A percentile compares a stretch with the other conserved stretches of the same genome.
phyloP scores from a whole-genome alignment of 1,139 yeast species.

The Meyerozyma smithsonii region DNA sequence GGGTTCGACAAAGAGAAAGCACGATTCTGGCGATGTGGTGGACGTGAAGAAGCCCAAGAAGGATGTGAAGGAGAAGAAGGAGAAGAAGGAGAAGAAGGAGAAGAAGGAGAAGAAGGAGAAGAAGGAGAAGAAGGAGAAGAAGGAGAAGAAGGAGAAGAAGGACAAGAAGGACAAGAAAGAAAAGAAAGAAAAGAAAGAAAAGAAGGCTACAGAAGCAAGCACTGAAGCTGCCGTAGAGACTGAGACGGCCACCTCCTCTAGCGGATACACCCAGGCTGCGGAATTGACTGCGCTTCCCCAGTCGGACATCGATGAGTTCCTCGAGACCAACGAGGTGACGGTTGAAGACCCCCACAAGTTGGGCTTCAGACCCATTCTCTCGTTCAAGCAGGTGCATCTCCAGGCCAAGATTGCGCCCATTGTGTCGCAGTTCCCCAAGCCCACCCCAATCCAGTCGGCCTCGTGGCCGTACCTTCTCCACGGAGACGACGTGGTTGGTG shows the following conservation, averaged over 20 bases:
- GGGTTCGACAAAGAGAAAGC: constrained; percentile 46
- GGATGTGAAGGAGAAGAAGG: constrained; percentile 24
- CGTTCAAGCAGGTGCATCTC: constrained; percentile 60
- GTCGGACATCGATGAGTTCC: constrained; percentile 56
- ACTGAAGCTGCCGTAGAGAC: constrained; percentile 2
- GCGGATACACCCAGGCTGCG: constrained; percentile 27
- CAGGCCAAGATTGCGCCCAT: constrained; percentile 51
- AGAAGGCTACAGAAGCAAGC: constrained; percentile 8
- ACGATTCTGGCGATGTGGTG: constrained; percentile 22
- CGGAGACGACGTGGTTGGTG: constrained; percentile 89
- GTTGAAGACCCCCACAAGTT: constrained; percentile 63
- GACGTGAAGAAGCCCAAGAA: constrained; percentile 22
- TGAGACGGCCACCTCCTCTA: constrained; percentile 9
- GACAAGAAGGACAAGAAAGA: constrained; percentile 30
- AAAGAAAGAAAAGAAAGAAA: constrained; percentile 11
- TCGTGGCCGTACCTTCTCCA: constrained; percentile 90
- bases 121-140: constrained; percentile 43
- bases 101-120: constrained; percentile 44
- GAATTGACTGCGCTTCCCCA: constrained; percentile 36
- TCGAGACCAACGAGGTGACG: constrained; percentile 68
- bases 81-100: constrained; percentile 28
- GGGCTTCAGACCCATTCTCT: constrained; percentile 61
- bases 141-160: constrained; percentile 37
- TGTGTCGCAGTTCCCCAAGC: constrained; percentile 71
- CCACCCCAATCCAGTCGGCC: constrained; percentile 96